Conservation (phyloP, 768 basidiomycete genomes). For the Leccinum barrowsii region DNA sequence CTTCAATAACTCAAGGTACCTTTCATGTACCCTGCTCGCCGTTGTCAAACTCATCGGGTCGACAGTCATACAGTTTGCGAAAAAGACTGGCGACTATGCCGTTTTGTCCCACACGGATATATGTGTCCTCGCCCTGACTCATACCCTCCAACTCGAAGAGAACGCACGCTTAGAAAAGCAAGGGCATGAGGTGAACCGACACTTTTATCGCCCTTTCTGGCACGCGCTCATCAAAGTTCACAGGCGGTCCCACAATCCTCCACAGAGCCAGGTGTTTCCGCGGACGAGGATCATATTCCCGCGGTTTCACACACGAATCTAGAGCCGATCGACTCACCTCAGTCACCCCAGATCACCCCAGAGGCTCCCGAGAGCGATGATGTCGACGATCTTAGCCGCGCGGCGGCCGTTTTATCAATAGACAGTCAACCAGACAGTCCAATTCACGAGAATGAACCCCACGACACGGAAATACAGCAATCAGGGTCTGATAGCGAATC, state of each 20-base stretch:
- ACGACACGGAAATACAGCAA: constrained; percentile 30
- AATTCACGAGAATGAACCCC: constrained; percentile 28
- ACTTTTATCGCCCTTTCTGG: neutral
- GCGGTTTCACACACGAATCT: neutral
- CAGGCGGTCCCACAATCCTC: constrained; percentile 7
- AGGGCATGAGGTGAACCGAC: constrained; percentile 28
- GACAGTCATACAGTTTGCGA: constrained; percentile 85
- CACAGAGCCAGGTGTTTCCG: neutral
- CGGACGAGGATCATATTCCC: constrained; percentile 3
- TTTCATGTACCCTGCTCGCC: constrained; percentile 1
- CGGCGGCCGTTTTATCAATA: constrained; percentile 10
- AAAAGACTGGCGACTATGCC: constrained; percentile 94
- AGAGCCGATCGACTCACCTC: constrained; percentile 1
- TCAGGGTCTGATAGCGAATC: neutral
- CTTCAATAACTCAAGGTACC: constrained; percentile 63
- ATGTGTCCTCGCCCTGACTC: constrained; percentile 84
- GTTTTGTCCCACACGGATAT: constrained; percentile 91
- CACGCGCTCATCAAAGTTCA: neutral
- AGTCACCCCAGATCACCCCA: neutral
- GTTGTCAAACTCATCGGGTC: constrained; percentile 14
- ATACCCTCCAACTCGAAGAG: constrained; percentile 63
- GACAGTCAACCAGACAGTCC: constrained; percentile 9
- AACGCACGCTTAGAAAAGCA: constrained; percentile 26
- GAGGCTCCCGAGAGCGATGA: neutral
- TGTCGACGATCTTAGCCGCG: constrained; percentile 11